Base-by-base conservation (phyloP, 257 asterid species). In the Dorcoceras hygrometricum region DNA sequence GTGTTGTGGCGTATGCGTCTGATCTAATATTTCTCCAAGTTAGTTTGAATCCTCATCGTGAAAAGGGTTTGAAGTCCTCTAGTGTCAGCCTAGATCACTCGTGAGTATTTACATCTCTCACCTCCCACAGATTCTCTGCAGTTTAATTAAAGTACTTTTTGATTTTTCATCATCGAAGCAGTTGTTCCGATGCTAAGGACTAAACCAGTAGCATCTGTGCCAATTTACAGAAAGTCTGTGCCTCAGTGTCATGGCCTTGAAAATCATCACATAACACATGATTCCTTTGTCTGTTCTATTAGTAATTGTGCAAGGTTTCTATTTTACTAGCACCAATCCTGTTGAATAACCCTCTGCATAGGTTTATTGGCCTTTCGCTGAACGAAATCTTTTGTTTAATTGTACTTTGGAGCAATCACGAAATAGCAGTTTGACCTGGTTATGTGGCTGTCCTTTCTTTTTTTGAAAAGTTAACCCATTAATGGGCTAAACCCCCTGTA, bases 1-100 rank as follows among this genome's bases (percentile, higher is more conserved):
- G 97, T 75, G 97, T 94, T 31, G 96, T 68, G 34, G 96, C 95
- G 57, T 94, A 81, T 85, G 82, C 96, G 76, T 90, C 97, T 8
- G 97, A 94, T 80, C 91, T 94, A 32, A 71, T 88, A 24, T 90
- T 94, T 76, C 83, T 85, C 29, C 73, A 78, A 50, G 84, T 90
- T 65, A 82, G 96, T 74, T 24, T 87, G 77, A 87, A 94, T 78
- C 99, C 97, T 73, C 97, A 94, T 73, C 91, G 96, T 28, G 84
- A 71, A 62, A 87, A 71, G 85, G 89, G 81, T 71, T 73, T 88
- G 71, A 90, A 83, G 79, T 57, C 88, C 36, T 63, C 89, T 14
- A 54, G 82, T 65, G 86, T 87, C 75, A 90, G 97, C 74, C 84
- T 94, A 77, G 99, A 90, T 77, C 96, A 94, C 80, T 75, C 95